Conservation (phyloP, 75 land plant species). For the Pinus taeda region DNA sequence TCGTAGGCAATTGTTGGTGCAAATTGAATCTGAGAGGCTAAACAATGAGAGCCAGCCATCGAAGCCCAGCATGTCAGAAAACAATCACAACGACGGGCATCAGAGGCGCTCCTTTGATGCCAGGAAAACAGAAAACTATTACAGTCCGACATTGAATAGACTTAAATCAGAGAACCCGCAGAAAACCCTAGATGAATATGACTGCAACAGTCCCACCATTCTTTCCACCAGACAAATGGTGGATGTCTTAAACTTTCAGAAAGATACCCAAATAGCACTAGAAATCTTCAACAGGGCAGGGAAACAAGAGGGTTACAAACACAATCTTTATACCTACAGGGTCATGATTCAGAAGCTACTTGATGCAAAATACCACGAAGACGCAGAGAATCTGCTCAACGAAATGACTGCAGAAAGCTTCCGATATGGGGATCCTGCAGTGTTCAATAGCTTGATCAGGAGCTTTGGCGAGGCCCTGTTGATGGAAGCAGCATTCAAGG, state of each 20-base stretch:
- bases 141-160: no score
- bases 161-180: no score
- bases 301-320: slow-evolving; percentile 44
- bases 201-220: neutral
- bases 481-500: slow-evolving; percentile 45
- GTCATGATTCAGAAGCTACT: slow-evolving; percentile 43
- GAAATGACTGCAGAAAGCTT: slow-evolving; percentile 54
- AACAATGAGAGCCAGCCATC: neutral
- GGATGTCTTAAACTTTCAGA: slow-evolving; percentile 35
- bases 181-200: neutral
- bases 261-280: slow-evolving; percentile 37
- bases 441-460: slow-evolving; percentile 52
- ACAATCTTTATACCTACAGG: slow-evolving; percentile 43
- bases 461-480: slow-evolving; percentile 42
- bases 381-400: slow-evolving; percentile 20
- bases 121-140: no score
- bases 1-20: neutral
- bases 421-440: slow-evolving; percentile 29
- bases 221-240: neutral
- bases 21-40: neutral
- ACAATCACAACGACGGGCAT: neutral
- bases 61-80: neutral
- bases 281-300: slow-evolving; percentile 56
- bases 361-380: slow-evolving; percentile 38
- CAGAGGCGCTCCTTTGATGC: no score